Evolutionary conservation across 2,329 filamentous ascomycete genomes (phyloP), one percentile per base, ranked within the genome.

Genomic region (Leptoxyphium fumago): DNA sequence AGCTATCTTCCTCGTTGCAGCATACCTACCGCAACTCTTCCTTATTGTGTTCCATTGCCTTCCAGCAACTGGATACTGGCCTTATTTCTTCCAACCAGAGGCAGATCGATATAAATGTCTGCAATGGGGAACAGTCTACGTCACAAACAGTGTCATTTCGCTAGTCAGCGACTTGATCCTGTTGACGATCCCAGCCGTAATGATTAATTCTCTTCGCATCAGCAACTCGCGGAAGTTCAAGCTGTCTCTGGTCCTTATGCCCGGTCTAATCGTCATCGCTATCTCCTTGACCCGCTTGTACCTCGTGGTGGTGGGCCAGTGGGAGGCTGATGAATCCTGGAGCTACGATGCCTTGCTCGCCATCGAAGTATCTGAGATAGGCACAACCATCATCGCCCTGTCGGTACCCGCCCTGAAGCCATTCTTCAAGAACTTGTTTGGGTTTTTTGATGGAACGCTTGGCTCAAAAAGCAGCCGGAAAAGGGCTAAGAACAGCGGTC

Each of bases 401-500:
- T 74, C 71, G 0, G 60, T 73, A 0, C 71, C 71, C 0, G 70
- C 68, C 2, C 55, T 71, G 40, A 72, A 73, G 43, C 70, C 70
- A 0, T 55, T 60, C 34, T 41, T 50, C 43, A 46, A 47, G 15
- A 43, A 38, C 11, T n/a, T 48, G 36, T 46, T 44, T 38, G 34
- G 42, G 10, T 46, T 46, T 34, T 40, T 48, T 32, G 46, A 48
- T 26, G 21, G 21, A 26, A 3, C 21, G 7, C 21, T 26, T 26
- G 7, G 21, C 21, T 26, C 21, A 26, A 26, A 26, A 7, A 26
- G 21, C 21, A 26, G 21, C 21, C 21, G 21, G 21, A 26, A 26
- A 7, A 26, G 7, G 21, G 7, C 21, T 7, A 26, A 26, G 21
- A 26, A 26, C 21, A 26, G 21, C 7, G 21, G 21, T 26, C 21